Evolutionary conservation across 2,329 filamentous ascomycete genomes (phyloP).

Genomic region (Cadophora gregata): DNA sequence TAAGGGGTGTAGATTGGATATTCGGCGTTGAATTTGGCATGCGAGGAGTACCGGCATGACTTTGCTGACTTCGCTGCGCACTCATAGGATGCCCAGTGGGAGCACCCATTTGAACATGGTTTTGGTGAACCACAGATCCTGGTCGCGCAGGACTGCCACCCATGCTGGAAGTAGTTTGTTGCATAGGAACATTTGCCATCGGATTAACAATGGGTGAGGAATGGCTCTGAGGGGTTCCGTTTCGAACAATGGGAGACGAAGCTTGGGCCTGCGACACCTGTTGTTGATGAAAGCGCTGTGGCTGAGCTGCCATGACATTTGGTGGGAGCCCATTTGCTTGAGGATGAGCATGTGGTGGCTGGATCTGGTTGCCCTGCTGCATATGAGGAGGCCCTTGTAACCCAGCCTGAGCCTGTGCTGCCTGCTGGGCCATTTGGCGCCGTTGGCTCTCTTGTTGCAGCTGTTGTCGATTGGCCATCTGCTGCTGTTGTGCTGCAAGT

Average conservation of each 20-base stretch:
- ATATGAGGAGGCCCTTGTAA: constrained; percentile 37
- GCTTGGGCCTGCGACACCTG: constrained; percentile 65
- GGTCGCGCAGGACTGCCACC: constrained; percentile 71
- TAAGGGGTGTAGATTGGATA: constrained; percentile 66
- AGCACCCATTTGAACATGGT: constrained; percentile 60
- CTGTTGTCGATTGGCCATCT: constrained; percentile 49
- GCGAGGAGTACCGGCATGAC: constrained; percentile 68
- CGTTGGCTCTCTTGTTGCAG: constrained; percentile 44
- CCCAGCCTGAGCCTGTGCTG: constrained; percentile 43
- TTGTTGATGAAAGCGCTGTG: constrained; percentile 50
- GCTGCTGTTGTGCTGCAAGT: constrained; percentile 41
- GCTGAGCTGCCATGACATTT: constrained; percentile 46
- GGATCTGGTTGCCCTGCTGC: constrained; percentile 40
- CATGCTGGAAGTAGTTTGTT: constrained; percentile 70
- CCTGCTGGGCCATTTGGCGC: constrained; percentile 29
- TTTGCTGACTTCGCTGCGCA: constrained; percentile 69
- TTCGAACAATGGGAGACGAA: constrained; percentile 70
- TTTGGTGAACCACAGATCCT: constrained; percentile 66
- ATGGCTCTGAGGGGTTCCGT: constrained; percentile 68
- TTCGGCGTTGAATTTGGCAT: constrained; percentile 67
- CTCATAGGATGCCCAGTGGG: constrained; percentile 69
- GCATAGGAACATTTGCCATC: constrained; percentile 59
- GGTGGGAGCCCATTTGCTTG: constrained; percentile 50
- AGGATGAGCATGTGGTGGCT: constrained; percentile 53
- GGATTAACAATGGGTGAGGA: constrained; percentile 68